phyloP scores from a whole-genome alignment of 352 stramenopile species.

The Globisporangium radiosum region DNA sequence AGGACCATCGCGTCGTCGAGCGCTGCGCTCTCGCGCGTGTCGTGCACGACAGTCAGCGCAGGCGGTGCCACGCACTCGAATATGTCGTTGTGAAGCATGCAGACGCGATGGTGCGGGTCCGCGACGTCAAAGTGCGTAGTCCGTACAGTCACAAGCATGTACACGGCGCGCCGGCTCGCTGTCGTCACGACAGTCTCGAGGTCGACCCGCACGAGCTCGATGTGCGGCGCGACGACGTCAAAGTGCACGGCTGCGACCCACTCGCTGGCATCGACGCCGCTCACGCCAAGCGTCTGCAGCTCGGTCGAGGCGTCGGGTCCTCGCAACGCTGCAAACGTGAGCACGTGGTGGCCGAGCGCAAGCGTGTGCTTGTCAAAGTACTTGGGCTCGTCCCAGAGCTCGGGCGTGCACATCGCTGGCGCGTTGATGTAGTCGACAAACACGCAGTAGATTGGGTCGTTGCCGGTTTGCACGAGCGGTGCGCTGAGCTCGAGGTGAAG shows the following conservation, averaged over 20 bases:
- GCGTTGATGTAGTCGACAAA: slow-evolving; percentile 19
- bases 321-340: slow-evolving; percentile 25
- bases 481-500: slow-evolving; percentile 41
- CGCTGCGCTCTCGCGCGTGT: slow-evolving; percentile 6
- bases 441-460: slow-evolving; percentile 33
- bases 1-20: slow-evolving; percentile 23
- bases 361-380: slow-evolving; percentile 21
- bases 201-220: slow-evolving; percentile 20
- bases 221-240: slow-evolving; percentile 27
- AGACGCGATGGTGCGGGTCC: slow-evolving; percentile 33
- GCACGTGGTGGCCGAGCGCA: slow-evolving; percentile 26
- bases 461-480: slow-evolving; percentile 9
- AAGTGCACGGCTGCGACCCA: slow-evolving; percentile 35
- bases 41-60: slow-evolving; percentile 20
- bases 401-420: slow-evolving; percentile 18
- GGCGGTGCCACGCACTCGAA: slow-evolving; percentile 34
- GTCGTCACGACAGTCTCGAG: not conserved
- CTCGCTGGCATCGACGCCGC: slow-evolving; percentile 2
- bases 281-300: not conserved
- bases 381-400: slow-evolving; percentile 26
- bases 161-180: not conserved
- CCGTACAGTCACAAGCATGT: slow-evolving; percentile 23
- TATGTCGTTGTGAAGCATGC: slow-evolving; percentile 30
- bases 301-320: not conserved
- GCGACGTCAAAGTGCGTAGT: slow-evolving; percentile 36